Evolutionary conservation across 2,329 filamentous ascomycete genomes (phyloP).

Genomic region (Phialocephala subalpina): DNA sequence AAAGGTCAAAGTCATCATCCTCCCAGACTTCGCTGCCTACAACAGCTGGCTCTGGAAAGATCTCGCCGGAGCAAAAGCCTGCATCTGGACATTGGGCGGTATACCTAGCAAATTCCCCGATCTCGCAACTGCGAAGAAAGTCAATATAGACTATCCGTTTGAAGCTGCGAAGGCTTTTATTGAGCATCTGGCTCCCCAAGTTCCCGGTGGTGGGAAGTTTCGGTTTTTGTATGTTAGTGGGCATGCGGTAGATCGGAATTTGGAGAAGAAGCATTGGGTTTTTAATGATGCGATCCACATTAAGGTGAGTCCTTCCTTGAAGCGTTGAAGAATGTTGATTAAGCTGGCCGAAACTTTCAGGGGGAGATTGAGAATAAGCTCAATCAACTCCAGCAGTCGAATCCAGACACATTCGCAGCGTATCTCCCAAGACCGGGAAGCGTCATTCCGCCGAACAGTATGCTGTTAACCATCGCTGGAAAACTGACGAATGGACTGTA

Average conservation of each 20-base stretch:
- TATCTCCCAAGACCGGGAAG: slow-evolving; percentile 14
- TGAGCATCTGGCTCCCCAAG: slow-evolving; percentile 14
- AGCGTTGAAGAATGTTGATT: background rate
- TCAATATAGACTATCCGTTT: slow-evolving; percentile 19
- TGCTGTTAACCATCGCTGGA: slow-evolving; percentile 3
- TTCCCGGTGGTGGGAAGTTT: slow-evolving; percentile 42
- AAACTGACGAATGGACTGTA: slow-evolving; percentile 14
- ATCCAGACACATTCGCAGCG: slow-evolving; percentile 5
- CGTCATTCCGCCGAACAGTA: slow-evolving; percentile 18
- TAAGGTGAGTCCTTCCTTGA: slow-evolving; percentile 27
- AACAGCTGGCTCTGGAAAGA: slow-evolving; percentile 31
- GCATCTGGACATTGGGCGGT: slow-evolving; percentile 25
- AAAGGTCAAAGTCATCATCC: slow-evolving; percentile 41
- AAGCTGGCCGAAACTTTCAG: background rate
- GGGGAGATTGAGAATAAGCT: slow-evolving; percentile 18
- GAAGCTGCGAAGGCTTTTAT: slow-evolving; percentile 16
- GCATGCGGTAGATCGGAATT: slow-evolving; percentile 49
- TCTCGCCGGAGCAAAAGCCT: slow-evolving; percentile 28
- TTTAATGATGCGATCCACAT: slow-evolving; percentile 42
- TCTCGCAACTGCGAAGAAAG: slow-evolving; percentile 8
- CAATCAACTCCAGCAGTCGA: slow-evolving; percentile 5
- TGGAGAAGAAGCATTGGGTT: slow-evolving; percentile 48
- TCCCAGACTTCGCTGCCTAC: slow-evolving; percentile 62
- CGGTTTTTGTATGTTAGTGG: slow-evolving; percentile 52
- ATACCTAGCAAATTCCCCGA: slow-evolving; percentile 10